These are phyloP conservation scores for Backusella sp. DNA, from an alignment of 192 early-diverging fungal genomes.

Conservation along the genomic window DNA sequence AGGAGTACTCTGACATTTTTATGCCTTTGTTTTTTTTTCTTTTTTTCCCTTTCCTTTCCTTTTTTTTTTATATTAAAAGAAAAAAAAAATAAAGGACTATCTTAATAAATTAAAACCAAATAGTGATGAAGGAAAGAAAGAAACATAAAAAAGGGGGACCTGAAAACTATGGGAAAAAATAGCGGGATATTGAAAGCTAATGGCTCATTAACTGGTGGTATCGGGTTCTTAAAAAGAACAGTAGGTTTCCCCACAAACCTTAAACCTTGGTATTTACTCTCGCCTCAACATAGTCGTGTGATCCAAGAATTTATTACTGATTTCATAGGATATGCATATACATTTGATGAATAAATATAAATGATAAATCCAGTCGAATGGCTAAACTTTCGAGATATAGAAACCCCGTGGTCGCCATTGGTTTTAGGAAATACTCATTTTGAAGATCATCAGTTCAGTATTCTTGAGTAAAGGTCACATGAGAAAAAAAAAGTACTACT, in stretches of 20 bases:
- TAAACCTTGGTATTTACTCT: neutral
- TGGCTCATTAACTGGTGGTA: conserved; percentile 1
- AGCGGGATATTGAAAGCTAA: conserved; percentile 10
- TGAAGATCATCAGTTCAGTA: conserved; percentile 1
- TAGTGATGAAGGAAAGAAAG: neutral
- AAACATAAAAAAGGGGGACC: conserved; percentile 10
- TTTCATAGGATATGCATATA: neutral
- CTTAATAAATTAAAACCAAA: neutral
- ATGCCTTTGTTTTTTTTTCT: neutral
- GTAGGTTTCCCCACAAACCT: conserved; percentile 2
- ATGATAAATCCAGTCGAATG: neutral
- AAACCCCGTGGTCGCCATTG: neutral
- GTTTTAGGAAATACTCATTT: neutral
- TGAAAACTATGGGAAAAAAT: conserved; percentile 17
- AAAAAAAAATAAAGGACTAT: neutral
- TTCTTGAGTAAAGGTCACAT: neutral
- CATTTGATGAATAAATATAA: neutral
- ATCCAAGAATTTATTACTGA: neutral
- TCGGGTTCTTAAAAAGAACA: conserved; percentile 5
- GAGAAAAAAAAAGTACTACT: neutral
- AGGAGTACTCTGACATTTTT: conserved; percentile 13
- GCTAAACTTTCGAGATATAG: neutral
- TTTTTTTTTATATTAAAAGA: neutral
- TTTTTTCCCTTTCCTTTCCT: neutral
- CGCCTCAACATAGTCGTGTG: neutral